Evolutionary conservation across 2,329 filamentous ascomycete species (phyloP).

Genomic region (Grosmannia huntii): DNA sequence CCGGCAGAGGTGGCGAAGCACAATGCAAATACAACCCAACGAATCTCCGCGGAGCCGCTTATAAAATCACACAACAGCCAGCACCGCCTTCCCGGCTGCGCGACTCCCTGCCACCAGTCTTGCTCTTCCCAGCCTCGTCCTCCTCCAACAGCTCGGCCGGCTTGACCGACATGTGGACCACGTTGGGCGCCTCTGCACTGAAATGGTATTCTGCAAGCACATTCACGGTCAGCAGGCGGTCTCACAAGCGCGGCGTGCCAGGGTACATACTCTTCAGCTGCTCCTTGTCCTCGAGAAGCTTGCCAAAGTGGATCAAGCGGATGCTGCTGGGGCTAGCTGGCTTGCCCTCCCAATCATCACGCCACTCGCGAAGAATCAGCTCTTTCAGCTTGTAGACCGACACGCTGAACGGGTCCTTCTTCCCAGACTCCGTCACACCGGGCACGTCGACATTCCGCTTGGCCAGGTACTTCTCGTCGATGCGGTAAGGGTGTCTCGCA

Average conservation of each 20-base stretch:
- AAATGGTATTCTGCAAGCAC: constrained; percentile 59
- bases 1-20: neutral
- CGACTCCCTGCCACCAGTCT: constrained; percentile 30
- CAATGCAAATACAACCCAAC: neutral
- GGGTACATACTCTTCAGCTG: constrained; percentile 58
- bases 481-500: constrained; percentile 76
- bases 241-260: too few relatives aligned
- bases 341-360: constrained; percentile 78
- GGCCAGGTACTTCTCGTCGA: constrained; percentile 73
- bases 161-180: constrained; percentile 89
- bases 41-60: constrained; percentile 10
- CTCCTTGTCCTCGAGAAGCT: constrained; percentile 79
- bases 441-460: constrained; percentile 71
- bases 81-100: constrained; percentile 26
- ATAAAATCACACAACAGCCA: constrained; percentile 41
- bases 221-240: neutral
- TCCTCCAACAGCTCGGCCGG: constrained; percentile 77
- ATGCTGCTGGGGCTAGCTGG: constrained; percentile 82
- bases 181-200: constrained; percentile 60
- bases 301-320: constrained; percentile 82
- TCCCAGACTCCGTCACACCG: constrained; percentile 44
- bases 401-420: constrained; percentile 71
- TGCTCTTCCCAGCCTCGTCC: constrained; percentile 58
- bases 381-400: constrained; percentile 92
- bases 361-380: constrained; percentile 85